These are phyloP conservation scores for Saccharomyces cerevisiae DNA, from an alignment of 805 yeast genomes.

Conservation along the genomic window DNA sequence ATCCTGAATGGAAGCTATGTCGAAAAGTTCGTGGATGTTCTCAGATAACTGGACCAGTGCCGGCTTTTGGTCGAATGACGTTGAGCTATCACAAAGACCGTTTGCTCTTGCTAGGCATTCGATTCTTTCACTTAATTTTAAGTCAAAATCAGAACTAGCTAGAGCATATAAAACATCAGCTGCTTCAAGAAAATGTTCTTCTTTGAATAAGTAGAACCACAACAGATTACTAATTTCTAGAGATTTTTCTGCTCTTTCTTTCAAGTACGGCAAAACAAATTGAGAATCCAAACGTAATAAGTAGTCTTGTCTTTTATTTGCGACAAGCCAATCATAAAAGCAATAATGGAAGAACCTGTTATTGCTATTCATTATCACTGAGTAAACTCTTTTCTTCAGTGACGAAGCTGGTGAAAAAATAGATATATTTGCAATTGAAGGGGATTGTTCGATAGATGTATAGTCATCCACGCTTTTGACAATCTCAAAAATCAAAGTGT, in stretches of 20 bases:
- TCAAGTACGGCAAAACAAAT: slow-evolving; percentile 63
- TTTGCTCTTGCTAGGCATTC: slow-evolving; percentile 83
- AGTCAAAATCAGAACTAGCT: slow-evolving; percentile 60
- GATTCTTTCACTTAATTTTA: slow-evolving; percentile 61
- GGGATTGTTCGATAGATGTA: slow-evolving; percentile 2
- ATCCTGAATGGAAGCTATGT: slow-evolving; percentile 71
- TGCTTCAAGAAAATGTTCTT: slow-evolving; percentile 66
- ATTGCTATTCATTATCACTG: slow-evolving; percentile 56
- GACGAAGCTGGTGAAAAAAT: slow-evolving; percentile 39
- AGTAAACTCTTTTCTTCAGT: slow-evolving; percentile 61
- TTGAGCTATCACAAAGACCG: slow-evolving; percentile 77
- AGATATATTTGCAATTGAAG: slow-evolving; percentile 8
- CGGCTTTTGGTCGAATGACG: slow-evolving; percentile 66
- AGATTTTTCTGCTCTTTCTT: slow-evolving; percentile 51
- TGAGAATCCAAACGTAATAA: slow-evolving; percentile 73
- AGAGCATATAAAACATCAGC: slow-evolving; percentile 65
- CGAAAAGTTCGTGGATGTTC: slow-evolving; percentile 65
- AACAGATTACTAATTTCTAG: slow-evolving; percentile 67
- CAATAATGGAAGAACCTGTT: slow-evolving; percentile 82
- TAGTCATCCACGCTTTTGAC: not conserved
- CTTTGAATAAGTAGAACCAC: slow-evolving; percentile 79
- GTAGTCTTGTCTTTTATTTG: slow-evolving; percentile 65
- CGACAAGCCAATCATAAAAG: slow-evolving; percentile 82
- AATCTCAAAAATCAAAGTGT: slow-evolving; percentile 55
- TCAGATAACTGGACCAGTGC: slow-evolving; percentile 60